phyloP scores from a whole-genome alignment of 352 stramenopile genomes.

The Phytophthora sansomeana region DNA sequence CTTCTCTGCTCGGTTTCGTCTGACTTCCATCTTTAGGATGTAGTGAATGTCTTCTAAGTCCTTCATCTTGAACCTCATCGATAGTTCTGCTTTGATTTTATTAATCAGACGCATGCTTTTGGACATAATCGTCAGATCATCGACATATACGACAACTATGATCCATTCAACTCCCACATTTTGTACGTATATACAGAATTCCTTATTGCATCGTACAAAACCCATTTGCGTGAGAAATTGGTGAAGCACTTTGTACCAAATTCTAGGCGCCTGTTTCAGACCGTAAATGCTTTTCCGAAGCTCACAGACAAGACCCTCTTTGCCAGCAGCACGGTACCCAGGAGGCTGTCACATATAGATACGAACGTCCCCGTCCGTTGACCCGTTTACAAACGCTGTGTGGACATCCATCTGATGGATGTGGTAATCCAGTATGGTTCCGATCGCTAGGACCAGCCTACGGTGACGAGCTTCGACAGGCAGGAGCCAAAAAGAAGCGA shows the following conservation, averaged over 20 bases:
- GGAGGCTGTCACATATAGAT: not conserved
- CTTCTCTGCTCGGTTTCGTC: not conserved
- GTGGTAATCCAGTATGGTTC: conserved; percentile 21
- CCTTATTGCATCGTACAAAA: conserved; percentile 25
- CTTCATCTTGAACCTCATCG: conserved; percentile 35
- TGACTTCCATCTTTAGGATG: conserved; percentile 9
- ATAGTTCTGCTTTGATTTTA: conserved; percentile 24
- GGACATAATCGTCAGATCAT: conserved; percentile 14
- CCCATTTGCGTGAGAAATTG: not conserved
- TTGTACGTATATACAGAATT: conserved; percentile 28
- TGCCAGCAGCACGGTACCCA: not conserved
- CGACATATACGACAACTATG: conserved; percentile 32
- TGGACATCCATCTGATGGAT: conserved; percentile 28
- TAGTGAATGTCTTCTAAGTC: conserved; percentile 10
- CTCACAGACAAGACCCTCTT: not conserved
- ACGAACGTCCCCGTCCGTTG: not conserved
- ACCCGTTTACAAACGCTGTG: conserved; percentile 12
- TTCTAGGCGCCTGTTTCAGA: not conserved
- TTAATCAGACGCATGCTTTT: conserved; percentile 13
- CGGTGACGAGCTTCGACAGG: not conserved
- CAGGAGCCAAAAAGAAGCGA: conserved; percentile 10
- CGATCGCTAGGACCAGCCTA: conserved; percentile 15
- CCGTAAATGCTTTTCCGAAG: conserved; percentile 16
- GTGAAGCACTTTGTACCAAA: not conserved
- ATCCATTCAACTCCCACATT: conserved; percentile 32